Evolutionary conservation across 2,329 filamentous ascomycete species (phyloP).

Genomic region (Bipolaris gigantea): DNA sequence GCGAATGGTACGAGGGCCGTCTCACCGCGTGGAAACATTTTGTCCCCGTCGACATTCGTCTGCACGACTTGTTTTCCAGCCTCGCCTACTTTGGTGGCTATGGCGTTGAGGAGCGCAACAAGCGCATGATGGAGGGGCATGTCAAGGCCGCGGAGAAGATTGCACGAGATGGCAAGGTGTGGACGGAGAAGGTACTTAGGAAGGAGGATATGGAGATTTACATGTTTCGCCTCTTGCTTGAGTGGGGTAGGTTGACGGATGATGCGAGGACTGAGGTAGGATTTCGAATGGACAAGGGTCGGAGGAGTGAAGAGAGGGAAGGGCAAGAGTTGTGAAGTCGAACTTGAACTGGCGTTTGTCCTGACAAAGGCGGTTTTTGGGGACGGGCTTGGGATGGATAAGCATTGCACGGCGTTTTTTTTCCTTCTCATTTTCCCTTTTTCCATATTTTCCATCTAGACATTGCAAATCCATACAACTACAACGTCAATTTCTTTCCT

Average conservation of each 20-base stretch:
- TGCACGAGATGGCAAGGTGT: slow-evolving; percentile 36
- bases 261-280: slow-evolving; percentile 41
- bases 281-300: slow-evolving; percentile 30
- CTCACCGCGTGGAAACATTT: slow-evolving; percentile 79
- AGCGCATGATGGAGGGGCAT: slow-evolving; percentile 31
- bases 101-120: slow-evolving; percentile 26
- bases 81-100: slow-evolving; percentile 67
- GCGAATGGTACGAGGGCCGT: slow-evolving; percentile 77
- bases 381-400: background rate
- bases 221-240: slow-evolving; percentile 73
- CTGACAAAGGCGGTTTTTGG: background rate
- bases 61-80: slow-evolving; percentile 73
- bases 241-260: slow-evolving; percentile 58
- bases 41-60: slow-evolving; percentile 72
- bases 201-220: slow-evolving; percentile 74
- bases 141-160: slow-evolving; percentile 38
- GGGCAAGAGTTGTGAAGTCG: slow-evolving; percentile 1
- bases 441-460: background rate
- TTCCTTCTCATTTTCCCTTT: background rate
- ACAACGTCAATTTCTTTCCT: background rate
- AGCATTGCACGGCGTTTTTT: slow-evolving; percentile 8
- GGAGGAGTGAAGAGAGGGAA: background rate
- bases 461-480: background rate
- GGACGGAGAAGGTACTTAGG: slow-evolving; percentile 41
- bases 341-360: background rate